These are phyloP conservation scores for Wickerhamiella lipophila DNA, from an alignment of 805 yeast genomes.

Conservation along the genomic window DNA sequence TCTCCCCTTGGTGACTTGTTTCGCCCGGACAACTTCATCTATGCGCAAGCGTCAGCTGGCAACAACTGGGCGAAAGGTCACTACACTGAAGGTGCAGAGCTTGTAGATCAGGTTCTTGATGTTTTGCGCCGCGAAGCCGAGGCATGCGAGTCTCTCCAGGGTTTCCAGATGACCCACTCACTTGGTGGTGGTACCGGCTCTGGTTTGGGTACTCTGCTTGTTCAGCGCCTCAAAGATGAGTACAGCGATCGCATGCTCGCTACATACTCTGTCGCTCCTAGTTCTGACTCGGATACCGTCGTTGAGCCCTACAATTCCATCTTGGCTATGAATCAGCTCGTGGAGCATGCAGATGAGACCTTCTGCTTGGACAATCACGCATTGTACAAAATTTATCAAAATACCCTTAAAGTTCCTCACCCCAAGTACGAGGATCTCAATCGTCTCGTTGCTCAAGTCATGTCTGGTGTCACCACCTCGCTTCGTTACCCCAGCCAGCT, in stretches of 20 bases:
- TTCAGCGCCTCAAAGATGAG: slow-evolving; percentile 81
- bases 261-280: slow-evolving; percentile 88
- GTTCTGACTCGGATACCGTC: slow-evolving; percentile 83
- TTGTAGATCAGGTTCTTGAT: slow-evolving; percentile 83
- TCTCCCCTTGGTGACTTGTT: slow-evolving; percentile 71
- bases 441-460: slow-evolving; percentile 73
- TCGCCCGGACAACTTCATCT: slow-evolving; percentile 84
- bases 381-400: slow-evolving; percentile 75
- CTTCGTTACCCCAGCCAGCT: slow-evolving; percentile 92
- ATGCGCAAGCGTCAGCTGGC: slow-evolving; percentile 90
- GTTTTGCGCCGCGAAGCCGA: slow-evolving; percentile 91
- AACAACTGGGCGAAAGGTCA: slow-evolving; percentile 97
- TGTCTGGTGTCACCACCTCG: slow-evolving; percentile 94
- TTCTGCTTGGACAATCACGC: slow-evolving; percentile 96
- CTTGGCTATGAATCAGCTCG: slow-evolving; percentile 81
- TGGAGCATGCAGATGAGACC: slow-evolving; percentile 84
- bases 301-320: slow-evolving; percentile 94
- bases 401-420: slow-evolving; percentile 65
- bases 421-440: slow-evolving; percentile 75
- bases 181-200: slow-evolving; percentile 94
- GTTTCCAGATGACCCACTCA: slow-evolving; percentile 81
- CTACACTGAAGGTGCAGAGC: slow-evolving; percentile 94
- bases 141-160: slow-evolving; percentile 86
- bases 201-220: slow-evolving; percentile 87
- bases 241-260: slow-evolving; percentile 96